Percentiles rank a stretch among this genome's conserved stretches.
phyloP scores from a whole-genome alignment of 768 basidiomycete species.

The Lactarius hengduanensis region DNA sequence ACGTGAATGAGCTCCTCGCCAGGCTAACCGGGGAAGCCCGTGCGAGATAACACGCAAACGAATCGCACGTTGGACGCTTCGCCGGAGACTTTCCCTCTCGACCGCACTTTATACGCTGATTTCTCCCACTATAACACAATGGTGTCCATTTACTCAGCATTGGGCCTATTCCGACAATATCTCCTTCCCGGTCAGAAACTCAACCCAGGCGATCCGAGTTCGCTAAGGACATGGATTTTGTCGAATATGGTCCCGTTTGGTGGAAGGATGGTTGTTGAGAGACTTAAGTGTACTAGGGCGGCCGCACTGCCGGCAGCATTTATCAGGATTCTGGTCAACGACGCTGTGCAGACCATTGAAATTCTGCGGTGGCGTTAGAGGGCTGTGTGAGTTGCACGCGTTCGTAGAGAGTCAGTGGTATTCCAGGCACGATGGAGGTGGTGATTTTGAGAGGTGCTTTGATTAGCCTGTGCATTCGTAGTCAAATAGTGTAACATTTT shows the following conservation, averaged over 20 bases:
- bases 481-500: neutral
- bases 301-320: constrained; percentile 34
- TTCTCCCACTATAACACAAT: constrained; percentile 88
- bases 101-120: constrained; percentile 66
- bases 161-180: constrained; percentile 43
- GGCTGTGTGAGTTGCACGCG: constrained; percentile 59
- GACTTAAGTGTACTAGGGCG: constrained; percentile 46
- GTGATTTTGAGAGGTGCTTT: constrained; percentile 65
- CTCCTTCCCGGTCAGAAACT: constrained; percentile 26
- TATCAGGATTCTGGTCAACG: constrained; percentile 78
- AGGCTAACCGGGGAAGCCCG: constrained; percentile 64
- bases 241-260: constrained; percentile 72
- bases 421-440: constrained; percentile 62
- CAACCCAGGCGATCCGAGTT: constrained; percentile 31
- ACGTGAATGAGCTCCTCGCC: constrained; percentile 84
- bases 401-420: constrained; percentile 76
- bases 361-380: constrained; percentile 57
- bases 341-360: constrained; percentile 60
- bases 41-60: constrained; percentile 69
- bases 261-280: constrained; percentile 72
- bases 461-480: neutral
- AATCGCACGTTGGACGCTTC: constrained; percentile 68
- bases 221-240: constrained; percentile 47
- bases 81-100: constrained; percentile 67
- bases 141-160: constrained; percentile 67